Evolutionary conservation across 441 rosid species (phyloP), one percentile per base, ranked within the genome.

Genomic region (Croton setiger): DNA sequence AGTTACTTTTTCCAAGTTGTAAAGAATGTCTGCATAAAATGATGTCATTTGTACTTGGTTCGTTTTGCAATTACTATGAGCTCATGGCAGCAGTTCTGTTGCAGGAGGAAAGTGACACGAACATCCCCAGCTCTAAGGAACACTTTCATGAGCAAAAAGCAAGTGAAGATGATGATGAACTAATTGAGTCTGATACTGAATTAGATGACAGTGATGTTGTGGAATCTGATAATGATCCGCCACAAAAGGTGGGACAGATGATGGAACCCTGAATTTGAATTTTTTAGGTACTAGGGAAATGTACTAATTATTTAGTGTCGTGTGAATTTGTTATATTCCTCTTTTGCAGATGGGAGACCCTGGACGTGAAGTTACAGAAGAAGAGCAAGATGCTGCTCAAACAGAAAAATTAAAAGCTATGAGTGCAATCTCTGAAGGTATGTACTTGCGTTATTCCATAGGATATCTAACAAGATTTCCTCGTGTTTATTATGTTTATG

Each of bases 181-280:
- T 92, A 58, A 47, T 88, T 1, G 97, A 92, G 75, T 92, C 99
- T 10, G 97, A 92, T 78, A 69, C 91, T 1, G 98, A 94, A 82
- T 82, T 94, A 10, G 97, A 92, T 76, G 90, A 88, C 37, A 63
- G 66, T 51, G 99, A 88, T 47, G 82, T 68, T 21, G 89, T 92
- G 45, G 93, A 88, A 72, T 91, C 93, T 64, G 99, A 92, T 41
- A 81, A 86, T 70, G 97, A 90, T 83, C 88, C 91, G 81, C 92
- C 96, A 13, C 97, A 87, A 74, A 88, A 88, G 94, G 98, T 94
- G 75, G 27, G 47, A 72, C 75, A 74, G 39, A 81, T 58, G 70
- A 13, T 11, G 7, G 3, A 52, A 9, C 54, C 41, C 8, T 49
- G 51, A n/a, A 21, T 27, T 33, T 55, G 12, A 27, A 49, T 70